Base-by-base conservation (phyloP, 1,284 basidiomycete species). In the Ceraceosorus guamensis region DNA sequence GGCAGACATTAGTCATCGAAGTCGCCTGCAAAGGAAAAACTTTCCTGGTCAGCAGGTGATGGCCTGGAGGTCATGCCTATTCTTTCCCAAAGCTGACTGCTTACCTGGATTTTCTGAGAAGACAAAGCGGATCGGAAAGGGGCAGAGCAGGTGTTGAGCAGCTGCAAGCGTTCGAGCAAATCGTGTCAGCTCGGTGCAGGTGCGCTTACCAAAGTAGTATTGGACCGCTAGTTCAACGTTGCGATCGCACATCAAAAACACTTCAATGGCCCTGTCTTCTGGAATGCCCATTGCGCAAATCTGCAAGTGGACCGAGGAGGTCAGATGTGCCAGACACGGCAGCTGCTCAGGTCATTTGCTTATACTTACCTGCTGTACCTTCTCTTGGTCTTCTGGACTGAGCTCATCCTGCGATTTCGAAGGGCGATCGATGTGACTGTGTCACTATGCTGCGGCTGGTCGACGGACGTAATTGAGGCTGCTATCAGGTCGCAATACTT, bases 161-260 rank as follows among this genome's bases (percentile, higher is more conserved):
- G 24, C 24, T 24, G 24, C 24, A 24, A 24, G 24, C 24, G 24
- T 24, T 24, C 24, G 24, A 24, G 24, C 24, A 24, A 24, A 24
- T 24, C 24, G 24, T 24, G 24, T 1, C 24, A 24, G 24, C 24
- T 24, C 24, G 6, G 16, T 48, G 14, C 16, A 14, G 44, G 44
- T 33, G 46, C 46, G 41, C 33, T 11, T 14, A 30, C 73, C 73
- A 56, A 73, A 75, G 53, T 75, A 75, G 54, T 74, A 75, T 60
- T 74, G 72, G 16, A 75, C 67, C 4, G 73, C 73, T 70, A 75
- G 72, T 54, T 76, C 73, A 46, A 75, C 62, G 50, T 76, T 76
- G 46, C 67, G 62, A 18, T 70, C 73, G 48, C 73, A 76, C 70
- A 75, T 73, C 6, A 76, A 68, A 55, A 67, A 76, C 35, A 54